Evolutionary conservation across 306 rosid species (phyloP).

Genomic region (Quercus gilva): DNA sequence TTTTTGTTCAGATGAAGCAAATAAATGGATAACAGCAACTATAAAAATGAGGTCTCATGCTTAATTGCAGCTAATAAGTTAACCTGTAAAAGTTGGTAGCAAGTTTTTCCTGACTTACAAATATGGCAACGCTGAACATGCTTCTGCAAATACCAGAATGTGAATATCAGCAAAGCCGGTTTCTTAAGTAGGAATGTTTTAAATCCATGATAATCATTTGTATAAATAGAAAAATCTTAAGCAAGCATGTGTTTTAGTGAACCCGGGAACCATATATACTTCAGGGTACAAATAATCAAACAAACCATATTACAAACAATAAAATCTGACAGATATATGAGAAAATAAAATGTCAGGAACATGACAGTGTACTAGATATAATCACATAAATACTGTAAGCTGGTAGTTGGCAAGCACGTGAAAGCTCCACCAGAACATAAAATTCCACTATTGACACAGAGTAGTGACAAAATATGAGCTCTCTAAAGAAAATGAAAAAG

Average conservation of each 20-base stretch:
- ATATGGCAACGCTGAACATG: constrained; percentile 70
- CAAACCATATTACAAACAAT: neutral
- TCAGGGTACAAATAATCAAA: neutral
- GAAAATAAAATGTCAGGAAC: constrained; percentile 12
- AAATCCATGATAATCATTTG: constrained; percentile 7
- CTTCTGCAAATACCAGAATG: constrained; percentile 61
- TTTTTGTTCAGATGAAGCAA: constrained; percentile 14
- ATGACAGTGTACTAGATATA: constrained; percentile 6
- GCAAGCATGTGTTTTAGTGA: neutral
- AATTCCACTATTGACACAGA: neutral
- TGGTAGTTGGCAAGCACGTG: constrained; percentile 11
- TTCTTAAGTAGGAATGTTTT: neutral
- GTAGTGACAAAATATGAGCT: constrained; percentile 3
- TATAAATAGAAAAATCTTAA: constrained; percentile 8
- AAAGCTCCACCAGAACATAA: neutral
- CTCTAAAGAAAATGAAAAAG: constrained; percentile 8
- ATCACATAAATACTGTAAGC: constrained; percentile 10
- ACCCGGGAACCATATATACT: neutral
- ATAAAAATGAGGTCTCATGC: constrained; percentile 10
- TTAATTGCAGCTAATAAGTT: constrained; percentile 33
- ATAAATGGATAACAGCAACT: constrained; percentile 16
- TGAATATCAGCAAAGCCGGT: constrained; percentile 13
- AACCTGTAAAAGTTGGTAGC: constrained; percentile 90
- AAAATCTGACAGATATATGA: neutral
- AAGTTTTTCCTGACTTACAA: constrained; percentile 74